Conservation (phyloP, 345 rosid species). For the Camelina neglecta region DNA sequence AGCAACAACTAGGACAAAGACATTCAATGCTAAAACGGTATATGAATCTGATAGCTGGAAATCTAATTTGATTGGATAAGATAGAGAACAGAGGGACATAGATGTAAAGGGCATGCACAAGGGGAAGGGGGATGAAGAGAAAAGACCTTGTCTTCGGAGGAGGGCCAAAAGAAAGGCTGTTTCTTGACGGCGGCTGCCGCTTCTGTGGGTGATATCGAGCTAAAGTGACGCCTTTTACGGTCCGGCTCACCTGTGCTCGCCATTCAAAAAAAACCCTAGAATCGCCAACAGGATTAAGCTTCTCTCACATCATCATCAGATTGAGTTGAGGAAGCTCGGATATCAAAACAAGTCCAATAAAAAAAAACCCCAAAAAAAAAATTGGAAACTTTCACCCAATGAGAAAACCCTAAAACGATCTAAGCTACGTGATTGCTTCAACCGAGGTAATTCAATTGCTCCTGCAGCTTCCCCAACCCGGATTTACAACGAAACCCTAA, state of each 20-base stretch:
- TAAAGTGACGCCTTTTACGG: constrained; percentile 81
- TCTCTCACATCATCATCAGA: constrained; percentile 32
- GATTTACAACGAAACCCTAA: constrained; percentile 28
- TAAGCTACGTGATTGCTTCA: constrained; percentile 34
- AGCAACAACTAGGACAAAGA: not conserved
- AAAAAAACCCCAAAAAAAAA: not conserved
- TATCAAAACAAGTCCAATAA: not conserved
- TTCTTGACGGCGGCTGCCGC: constrained; percentile 67
- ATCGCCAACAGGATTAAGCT: constrained; percentile 30
- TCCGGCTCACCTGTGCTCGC: constrained; percentile 95
- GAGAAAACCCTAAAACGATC: constrained; percentile 36
- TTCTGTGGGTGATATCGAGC: constrained; percentile 75
- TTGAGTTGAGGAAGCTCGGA: constrained; percentile 3
- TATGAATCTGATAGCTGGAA: constrained; percentile 10
- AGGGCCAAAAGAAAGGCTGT: constrained; percentile 65
- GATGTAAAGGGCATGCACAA: constrained; percentile 28
- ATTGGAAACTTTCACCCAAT: constrained; percentile 1
- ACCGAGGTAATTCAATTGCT: constrained; percentile 25
- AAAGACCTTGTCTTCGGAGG: constrained; percentile 76
- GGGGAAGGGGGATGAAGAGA: constrained; percentile 23
- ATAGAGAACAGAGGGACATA: not conserved
- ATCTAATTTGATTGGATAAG: constrained; percentile 9
- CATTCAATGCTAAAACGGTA: not conserved
- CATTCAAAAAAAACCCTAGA: constrained; percentile 63
- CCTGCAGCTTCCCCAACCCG: not conserved